phyloP scores from a whole-genome alignment of 805 yeast genomes.

The Myxozyma melibiosi region DNA sequence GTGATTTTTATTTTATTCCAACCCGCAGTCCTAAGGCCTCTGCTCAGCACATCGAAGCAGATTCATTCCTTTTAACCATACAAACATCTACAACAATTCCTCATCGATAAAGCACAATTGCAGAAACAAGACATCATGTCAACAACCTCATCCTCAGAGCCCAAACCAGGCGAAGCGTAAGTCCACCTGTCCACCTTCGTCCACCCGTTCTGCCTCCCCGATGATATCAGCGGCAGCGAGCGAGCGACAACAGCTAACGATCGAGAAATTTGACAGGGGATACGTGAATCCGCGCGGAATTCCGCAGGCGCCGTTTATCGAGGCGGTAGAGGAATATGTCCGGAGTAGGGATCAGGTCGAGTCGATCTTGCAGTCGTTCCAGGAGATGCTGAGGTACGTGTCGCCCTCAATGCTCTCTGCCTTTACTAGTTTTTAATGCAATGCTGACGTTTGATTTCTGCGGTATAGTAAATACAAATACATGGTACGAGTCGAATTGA shows the following conservation, averaged over 20 bases:
- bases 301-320: constrained; percentile 94
- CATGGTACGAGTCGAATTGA: constrained; percentile 62
- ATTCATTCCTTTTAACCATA: too few relatives aligned
- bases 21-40: too few relatives aligned
- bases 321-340: constrained; percentile 73
- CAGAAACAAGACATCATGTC: too few relatives aligned
- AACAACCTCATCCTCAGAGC: constrained; percentile 3
- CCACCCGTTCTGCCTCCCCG: neutral
- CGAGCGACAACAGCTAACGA: neutral
- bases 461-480: constrained; percentile 67
- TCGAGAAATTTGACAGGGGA: constrained; percentile 9
- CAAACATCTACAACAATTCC: too few relatives aligned
- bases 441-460: neutral
- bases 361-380: constrained; percentile 68
- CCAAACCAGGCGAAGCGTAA: constrained; percentile 15
- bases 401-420: neutral
- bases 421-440: neutral
- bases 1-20: too few relatives aligned
- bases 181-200: neutral
- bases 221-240: neutral
- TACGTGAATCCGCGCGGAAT: constrained; percentile 85
- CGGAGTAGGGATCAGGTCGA: constrained; percentile 72
- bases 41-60: too few relatives aligned
- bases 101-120: too few relatives aligned
- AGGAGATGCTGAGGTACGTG: constrained; percentile 70